These are phyloP conservation scores for Globisporangium rhizosaccharum DNA, from an alignment of 352 stramenopile species.

Conservation along the genomic window DNA sequence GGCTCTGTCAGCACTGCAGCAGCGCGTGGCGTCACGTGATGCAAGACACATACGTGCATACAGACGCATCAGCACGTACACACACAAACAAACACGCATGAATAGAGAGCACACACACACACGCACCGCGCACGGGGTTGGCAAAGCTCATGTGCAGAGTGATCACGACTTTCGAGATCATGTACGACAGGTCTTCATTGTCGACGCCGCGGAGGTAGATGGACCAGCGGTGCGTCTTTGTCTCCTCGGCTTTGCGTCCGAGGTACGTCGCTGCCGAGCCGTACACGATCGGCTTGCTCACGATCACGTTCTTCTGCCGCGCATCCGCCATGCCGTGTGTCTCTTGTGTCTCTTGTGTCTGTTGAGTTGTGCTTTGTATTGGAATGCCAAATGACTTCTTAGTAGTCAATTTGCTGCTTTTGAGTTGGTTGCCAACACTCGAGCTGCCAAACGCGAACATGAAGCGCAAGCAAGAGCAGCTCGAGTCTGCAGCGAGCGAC, in stretches of 20 bases:
- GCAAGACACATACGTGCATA: neutral
- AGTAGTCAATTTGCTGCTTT: neutral
- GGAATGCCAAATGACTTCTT: neutral
- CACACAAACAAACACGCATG: neutral
- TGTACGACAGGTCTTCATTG: constrained; percentile 92
- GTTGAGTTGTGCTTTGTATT: neutral
- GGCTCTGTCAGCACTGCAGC: constrained; percentile 88
- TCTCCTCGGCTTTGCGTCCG: constrained; percentile 90
- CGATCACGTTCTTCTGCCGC: constrained; percentile 74
- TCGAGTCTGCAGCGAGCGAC: neutral
- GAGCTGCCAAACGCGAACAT: constrained; percentile 11
- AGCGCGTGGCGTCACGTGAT: neutral
- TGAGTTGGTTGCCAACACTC: too few species aligned
- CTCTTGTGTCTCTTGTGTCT: neutral
- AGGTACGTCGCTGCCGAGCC: constrained; percentile 92
- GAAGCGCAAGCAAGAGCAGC: constrained; percentile 39
- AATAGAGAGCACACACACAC: neutral
- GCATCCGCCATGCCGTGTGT: constrained; percentile 50
- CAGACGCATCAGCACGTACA: neutral
- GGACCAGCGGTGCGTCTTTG: constrained; percentile 93
- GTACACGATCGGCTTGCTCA: constrained; percentile 93
- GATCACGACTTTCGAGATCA: constrained; percentile 97
- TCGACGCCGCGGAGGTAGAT: constrained; percentile 93
- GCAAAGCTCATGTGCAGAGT: constrained; percentile 95
- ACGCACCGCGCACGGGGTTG: constrained; percentile 84